These are phyloP conservation scores for Solanum pinnatisectum DNA, from an alignment of 257 asterid genomes.

Conservation along the genomic window DNA sequence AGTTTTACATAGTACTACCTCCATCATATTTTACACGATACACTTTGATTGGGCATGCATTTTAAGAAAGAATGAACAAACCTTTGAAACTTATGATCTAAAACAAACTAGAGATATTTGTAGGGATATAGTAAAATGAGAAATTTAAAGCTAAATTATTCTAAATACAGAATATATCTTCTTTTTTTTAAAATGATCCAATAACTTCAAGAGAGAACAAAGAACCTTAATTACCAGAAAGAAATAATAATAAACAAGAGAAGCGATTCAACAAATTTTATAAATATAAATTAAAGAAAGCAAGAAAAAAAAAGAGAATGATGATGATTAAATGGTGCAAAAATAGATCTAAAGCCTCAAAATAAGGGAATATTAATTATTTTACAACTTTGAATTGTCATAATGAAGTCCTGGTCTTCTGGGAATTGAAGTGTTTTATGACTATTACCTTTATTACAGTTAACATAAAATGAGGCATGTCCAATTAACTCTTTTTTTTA, in stretches of 20 bases:
- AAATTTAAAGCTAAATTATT: neutral
- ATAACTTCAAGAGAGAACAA: neutral
- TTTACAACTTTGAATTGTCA: neutral
- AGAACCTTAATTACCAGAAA: neutral
- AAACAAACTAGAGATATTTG: neutral
- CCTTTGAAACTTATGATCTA: neutral
- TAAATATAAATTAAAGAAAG: neutral
- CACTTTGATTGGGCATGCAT: neutral
- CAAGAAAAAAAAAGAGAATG: neutral
- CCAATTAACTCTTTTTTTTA: neutral
- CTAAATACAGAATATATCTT: neutral
- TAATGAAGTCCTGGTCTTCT: neutral
- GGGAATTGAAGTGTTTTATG: neutral
- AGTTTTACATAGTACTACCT: neutral
- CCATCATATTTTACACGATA: neutral
- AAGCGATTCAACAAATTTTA: neutral
- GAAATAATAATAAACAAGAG: neutral
- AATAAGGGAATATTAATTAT: neutral
- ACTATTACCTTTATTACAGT: neutral
- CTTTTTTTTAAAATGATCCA: neutral
- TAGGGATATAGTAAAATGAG: neutral
- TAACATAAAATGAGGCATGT: neutral
- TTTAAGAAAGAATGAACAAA: neutral
- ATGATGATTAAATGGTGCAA: neutral
- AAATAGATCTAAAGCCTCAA: neutral